Evolutionary conservation across 805 yeast species (phyloP), one percentile per base, ranked within the genome.

Genomic region (Metschnikowia matae): DNA sequence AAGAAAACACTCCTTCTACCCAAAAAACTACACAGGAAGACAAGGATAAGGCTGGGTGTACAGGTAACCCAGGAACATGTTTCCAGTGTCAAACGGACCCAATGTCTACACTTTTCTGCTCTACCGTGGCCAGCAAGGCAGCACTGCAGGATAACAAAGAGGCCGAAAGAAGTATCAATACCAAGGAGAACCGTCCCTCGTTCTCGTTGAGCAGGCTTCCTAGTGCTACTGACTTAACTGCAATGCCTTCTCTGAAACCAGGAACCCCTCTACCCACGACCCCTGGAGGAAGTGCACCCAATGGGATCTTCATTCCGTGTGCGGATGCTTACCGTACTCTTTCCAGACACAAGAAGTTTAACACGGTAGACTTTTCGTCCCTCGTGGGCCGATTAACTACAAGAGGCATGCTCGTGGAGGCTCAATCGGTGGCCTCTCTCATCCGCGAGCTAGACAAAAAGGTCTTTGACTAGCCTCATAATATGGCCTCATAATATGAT

Each of bases 11-110:
- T 6, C 3, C 34, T 11, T 42, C 43, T 4, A 36, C 52, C 10
- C 47, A 46, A 20, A 40, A 32, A 6, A 17, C 45, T 3, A 38
- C 41, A 15, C 32, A 35, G 18, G 49, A 48, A 4, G 58, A 63
- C 10, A 42, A 42, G 47, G 55, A 52, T 15, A 64, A 60, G 15
- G 60, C 70, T 2, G 84, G 80, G 10, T 89, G 96, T 66, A 85
- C 92, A 0, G 95, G 95, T 1, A 82, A 88, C 60, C 97, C 97
- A 10, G 96, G 96, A 2, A 82, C 90, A 3, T 89, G 97, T 64
- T 67, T 70, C 6, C 91, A 85, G 67, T 89, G 97, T 67, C 95
- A 85, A 62, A 65, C 70, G 44, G 96, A 90, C 66, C 96, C 96
- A 32, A 83, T 88, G 87, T 84, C 90, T 4, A 89, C 95, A 2